Percentiles rank a stretch among this genome's conserved stretches.
Evolutionary conservation across 208 protist species (phyloP).

Genomic region (Leptomonas pyrrhocoris): DNA sequence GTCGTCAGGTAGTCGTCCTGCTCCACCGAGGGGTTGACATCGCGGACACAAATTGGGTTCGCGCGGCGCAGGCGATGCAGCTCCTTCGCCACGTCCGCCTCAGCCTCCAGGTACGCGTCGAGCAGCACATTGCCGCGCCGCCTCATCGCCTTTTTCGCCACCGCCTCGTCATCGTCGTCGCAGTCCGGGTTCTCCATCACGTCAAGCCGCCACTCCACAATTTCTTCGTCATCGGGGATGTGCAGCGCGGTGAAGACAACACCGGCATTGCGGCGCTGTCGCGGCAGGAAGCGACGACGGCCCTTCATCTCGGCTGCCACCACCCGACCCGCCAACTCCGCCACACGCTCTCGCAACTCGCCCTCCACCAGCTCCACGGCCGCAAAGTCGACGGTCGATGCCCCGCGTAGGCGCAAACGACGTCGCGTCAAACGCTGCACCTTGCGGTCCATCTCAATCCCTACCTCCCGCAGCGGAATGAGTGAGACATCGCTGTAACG

Average conservation of each 20-base stretch:
- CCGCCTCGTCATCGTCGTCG: conserved; percentile 26
- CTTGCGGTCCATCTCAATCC: conserved; percentile 39
- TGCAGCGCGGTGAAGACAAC: conserved; percentile 41
- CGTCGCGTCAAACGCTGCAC: conserved; percentile 21
- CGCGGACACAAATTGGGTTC: conserved; percentile 63
- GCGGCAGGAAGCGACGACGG: conserved; percentile 38
- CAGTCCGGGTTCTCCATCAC: conserved; percentile 31
- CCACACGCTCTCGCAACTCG: conserved; percentile 31
- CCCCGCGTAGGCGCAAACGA: conserved; percentile 10
- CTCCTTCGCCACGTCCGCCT: conserved; percentile 40
- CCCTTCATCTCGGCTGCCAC: conserved; percentile 36
- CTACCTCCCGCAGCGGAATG: conserved; percentile 54
- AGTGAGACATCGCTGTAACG: conserved; percentile 38
- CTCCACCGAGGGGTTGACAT: conserved; percentile 67
- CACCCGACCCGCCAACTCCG: conserved; percentile 28
- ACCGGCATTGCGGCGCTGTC: conserved; percentile 17
- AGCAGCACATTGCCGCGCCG: conserved; percentile 36
- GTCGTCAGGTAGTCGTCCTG: conserved; percentile 54
- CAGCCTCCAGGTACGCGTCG: conserved; percentile 35
- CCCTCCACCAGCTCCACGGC: conserved; percentile 31
- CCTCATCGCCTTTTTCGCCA: conserved; percentile 40
- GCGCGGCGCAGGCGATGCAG: conserved; percentile 41
- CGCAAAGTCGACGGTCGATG: conserved; percentile 11
- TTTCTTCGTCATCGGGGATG: conserved; percentile 51
- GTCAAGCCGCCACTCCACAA: conserved; percentile 45